Evolutionary conservation across 352 stramenopile genomes (phyloP), one percentile per base, ranked within the genome.

Genomic region (Phytopythium vexans): DNA sequence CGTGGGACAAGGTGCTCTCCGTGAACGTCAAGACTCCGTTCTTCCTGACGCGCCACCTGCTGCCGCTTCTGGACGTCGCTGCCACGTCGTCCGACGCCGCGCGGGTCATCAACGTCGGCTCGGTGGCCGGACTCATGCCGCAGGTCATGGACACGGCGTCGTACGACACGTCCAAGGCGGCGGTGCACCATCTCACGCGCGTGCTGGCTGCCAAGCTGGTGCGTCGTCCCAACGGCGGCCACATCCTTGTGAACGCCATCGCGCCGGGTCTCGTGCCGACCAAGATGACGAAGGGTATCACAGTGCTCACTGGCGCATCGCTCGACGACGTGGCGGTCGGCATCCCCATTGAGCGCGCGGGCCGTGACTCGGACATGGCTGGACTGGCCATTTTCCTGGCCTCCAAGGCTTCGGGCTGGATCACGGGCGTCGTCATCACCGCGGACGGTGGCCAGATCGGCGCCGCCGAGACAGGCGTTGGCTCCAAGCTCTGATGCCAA

Each of bases 181-280:
- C 91, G 3, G 68, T 98, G 15, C 93, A 98, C 69, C 86, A 97
- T 57, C 65, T 99, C 21, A 98, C 94, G 27, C 88, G 88, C 41
- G 87, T 96, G 43, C 54, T 98, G 35, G 85, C 94, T 0, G 74
- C 81, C 0, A 95, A 98, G 65, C 80, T 99, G 7, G 91, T 82
- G 50, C 74, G 74, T 31, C 78, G 73, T 7, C 70, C 77, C 11
- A 88, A 90, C 41, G 78, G 80, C 35, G 81, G 92, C 33, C 75
- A 89, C 62, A 98, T 98, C 54, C 92, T 96, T 6, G 94, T 98
- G n/a, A 99, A 99, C 70, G 86, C 85, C 31, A 82, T 99, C 15
- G 89, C 91, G 2, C 96, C 93, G 5, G 95, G 96, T 14, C 89
- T 97, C 56, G 86, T 98, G 14, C 88, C 85, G 3, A 92, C 77